A percentile compares a stretch with the other conserved stretches of the same genome.
phyloP scores from a whole-genome alignment of 2,329 filamentous ascomycete genomes.

The Byssochlamys sp. region DNA sequence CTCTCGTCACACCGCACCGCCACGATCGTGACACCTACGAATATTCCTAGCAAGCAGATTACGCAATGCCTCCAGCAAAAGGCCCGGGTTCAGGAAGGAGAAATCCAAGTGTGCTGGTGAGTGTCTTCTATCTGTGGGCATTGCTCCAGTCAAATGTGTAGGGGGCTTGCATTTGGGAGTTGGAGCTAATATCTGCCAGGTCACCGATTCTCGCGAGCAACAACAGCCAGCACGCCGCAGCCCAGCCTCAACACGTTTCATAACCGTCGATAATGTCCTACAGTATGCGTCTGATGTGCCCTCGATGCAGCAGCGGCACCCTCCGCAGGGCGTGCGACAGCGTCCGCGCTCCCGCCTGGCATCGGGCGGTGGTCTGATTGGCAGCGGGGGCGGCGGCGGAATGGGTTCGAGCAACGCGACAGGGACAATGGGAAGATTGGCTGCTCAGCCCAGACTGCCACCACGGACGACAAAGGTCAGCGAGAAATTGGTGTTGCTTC shows the following conservation, averaged over 20 bases:
- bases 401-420: constrained; percentile 30
- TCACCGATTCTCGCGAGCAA: constrained; percentile 37
- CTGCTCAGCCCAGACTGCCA: constrained; percentile 55
- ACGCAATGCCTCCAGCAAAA: background rate
- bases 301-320: constrained; percentile 75
- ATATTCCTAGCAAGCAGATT: background rate
- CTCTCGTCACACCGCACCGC: background rate
- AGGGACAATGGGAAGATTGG: constrained; percentile 47
- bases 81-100: background rate
- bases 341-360: constrained; percentile 6
- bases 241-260: constrained; percentile 55
- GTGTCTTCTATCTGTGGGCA: constrained; percentile 1
- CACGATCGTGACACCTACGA: background rate
- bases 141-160: background rate
- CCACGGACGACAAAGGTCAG: constrained; percentile 86
- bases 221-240: constrained; percentile 22
- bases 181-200: constrained; percentile 16
- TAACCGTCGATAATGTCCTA: constrained; percentile 86
- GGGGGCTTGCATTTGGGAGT: background rate
- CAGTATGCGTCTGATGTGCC: constrained; percentile 91
- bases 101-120: constrained; percentile 35
- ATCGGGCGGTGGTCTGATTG: constrained; percentile 21
- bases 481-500: constrained; percentile 90
- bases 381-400: constrained; percentile 41
- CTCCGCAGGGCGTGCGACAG: constrained; percentile 33